Percentiles rank a stretch among this genome's conserved stretches.
These are phyloP conservation scores for Entophlyctis helioformis DNA, from an alignment of 192 early-diverging fungal species.

Conservation along the genomic window DNA sequence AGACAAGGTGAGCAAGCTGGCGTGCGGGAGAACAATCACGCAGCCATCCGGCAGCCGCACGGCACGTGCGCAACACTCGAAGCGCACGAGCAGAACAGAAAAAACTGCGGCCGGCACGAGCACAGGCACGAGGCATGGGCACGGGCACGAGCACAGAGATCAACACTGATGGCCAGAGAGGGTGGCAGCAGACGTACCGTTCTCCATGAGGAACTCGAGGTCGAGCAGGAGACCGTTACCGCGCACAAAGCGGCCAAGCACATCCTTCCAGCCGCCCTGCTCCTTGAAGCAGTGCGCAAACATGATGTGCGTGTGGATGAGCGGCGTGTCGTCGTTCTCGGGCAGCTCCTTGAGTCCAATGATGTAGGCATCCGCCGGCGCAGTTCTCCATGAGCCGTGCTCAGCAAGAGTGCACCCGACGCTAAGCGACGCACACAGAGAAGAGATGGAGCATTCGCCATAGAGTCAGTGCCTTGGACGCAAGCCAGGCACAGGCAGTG, in stretches of 20 bases:
- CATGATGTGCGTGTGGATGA: slow-evolving; percentile 90
- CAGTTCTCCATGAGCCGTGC: slow-evolving; percentile 77
- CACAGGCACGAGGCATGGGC: too few relatives aligned
- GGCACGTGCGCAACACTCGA: too few relatives aligned
- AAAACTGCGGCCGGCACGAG: too few relatives aligned
- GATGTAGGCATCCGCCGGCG: slow-evolving; percentile 85
- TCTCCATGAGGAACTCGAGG: slow-evolving; percentile 88
- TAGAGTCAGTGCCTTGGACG: too few relatives aligned
- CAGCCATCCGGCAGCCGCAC: too few relatives aligned
- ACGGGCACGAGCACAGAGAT: too few relatives aligned
- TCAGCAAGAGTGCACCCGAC: slow-evolving; percentile 73
- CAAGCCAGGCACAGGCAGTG: too few relatives aligned
- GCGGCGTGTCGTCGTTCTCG: slow-evolving; percentile 78
- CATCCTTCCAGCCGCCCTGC: slow-evolving; percentile 88
- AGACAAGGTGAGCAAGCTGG: too few relatives aligned
- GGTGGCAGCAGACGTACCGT: too few relatives aligned
- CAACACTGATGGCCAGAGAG: too few relatives aligned
- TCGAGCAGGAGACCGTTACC: slow-evolving; percentile 84
- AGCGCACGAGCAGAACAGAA: too few relatives aligned
- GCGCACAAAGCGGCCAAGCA: slow-evolving; percentile 69
- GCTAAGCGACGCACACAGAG: slow-evolving; percentile 26
- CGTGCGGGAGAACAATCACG: too few relatives aligned
- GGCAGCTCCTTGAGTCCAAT: slow-evolving; percentile 95
- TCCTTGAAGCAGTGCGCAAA: slow-evolving; percentile 98
- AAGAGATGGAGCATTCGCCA: not conserved